phyloP scores from a whole-genome alignment of 2,329 filamentous ascomycete genomes.

The Aspergillus ibericus region DNA sequence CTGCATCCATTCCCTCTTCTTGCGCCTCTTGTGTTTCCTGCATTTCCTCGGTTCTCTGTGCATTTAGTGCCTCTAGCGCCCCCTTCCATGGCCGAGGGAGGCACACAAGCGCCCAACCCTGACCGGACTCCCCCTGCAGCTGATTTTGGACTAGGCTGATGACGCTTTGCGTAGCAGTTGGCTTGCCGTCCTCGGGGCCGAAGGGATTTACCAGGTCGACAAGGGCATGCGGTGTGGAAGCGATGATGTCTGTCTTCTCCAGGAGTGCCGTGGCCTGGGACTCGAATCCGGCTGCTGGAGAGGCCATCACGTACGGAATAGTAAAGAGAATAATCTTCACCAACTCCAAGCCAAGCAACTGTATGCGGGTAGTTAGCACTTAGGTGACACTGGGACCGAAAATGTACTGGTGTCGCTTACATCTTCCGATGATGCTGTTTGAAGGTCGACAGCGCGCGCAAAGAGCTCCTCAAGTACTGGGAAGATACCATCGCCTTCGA shows the following conservation, averaged over 20 bases:
- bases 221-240: conserved; percentile 79
- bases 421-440: conserved; percentile 90
- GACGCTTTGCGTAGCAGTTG: conserved; percentile 66
- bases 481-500: conserved; percentile 84
- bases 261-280: conserved; percentile 76
- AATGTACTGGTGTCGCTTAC: conserved; percentile 54
- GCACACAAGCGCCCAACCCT: conserved; percentile 71
- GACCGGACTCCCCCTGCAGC: conserved; percentile 72
- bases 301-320: conserved; percentile 83
- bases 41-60: conserved; percentile 8
- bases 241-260: conserved; percentile 93
- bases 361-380: conserved; percentile 22
- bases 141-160: conserved; percentile 84
- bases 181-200: conserved; percentile 60
- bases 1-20: conserved; percentile 39
- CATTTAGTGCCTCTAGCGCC: conserved; percentile 18
- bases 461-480: conserved; percentile 87
- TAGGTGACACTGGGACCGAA: neutral
- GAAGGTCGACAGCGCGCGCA: conserved; percentile 82
- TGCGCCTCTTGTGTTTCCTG: conserved; percentile 39
- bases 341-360: conserved; percentile 72
- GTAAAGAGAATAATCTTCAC: conserved; percentile 96
- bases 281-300: conserved; percentile 67
- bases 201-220: conserved; percentile 87
- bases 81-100: conserved; percentile 58